Percentiles rank a stretch among this genome's conserved stretches.
phyloP scores from a whole-genome alignment of 2,329 filamentous ascomycete genomes.

The Penicillium brevicompactum region DNA sequence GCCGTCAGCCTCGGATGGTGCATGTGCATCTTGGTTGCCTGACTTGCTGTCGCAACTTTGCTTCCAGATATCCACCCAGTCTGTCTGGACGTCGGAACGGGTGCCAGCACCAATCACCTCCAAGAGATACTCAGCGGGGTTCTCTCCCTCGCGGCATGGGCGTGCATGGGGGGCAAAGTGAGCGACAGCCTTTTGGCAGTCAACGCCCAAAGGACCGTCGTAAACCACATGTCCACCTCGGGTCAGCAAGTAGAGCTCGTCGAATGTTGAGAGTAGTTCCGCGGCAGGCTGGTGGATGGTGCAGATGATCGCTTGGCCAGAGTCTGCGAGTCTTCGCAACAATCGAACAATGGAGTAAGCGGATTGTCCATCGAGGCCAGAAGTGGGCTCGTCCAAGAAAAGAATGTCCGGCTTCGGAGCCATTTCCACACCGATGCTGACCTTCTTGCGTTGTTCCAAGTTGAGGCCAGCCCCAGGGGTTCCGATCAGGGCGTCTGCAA shows the following conservation, averaged over 20 bases:
- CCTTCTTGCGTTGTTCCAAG: conserved; percentile 44
- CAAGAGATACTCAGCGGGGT: no score
- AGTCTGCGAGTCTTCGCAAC: conserved; percentile 57
- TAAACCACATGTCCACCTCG: conserved; percentile 55
- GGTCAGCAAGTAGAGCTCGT: conserved; percentile 55
- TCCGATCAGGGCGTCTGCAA: conserved; percentile 65
- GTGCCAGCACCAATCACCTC: not conserved
- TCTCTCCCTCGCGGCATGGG: no score
- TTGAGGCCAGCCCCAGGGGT: conserved; percentile 59
- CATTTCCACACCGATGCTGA: conserved; percentile 30
- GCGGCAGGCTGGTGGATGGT: conserved; percentile 61
- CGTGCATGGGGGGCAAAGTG: not conserved
- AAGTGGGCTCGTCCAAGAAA: conserved; percentile 62
- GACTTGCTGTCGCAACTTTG: not conserved
- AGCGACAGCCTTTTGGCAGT: conserved; percentile 34
- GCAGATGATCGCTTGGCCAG: conserved; percentile 56
- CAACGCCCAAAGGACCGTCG: conserved; percentile 52
- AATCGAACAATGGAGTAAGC: conserved; percentile 60
- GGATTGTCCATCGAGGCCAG: conserved; percentile 57
- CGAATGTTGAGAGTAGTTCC: conserved; percentile 56
- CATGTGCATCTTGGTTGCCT: not conserved
- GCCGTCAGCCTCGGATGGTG: not conserved
- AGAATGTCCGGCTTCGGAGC: conserved; percentile 50
- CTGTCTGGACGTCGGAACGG: not conserved
- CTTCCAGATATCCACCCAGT: not conserved